Evolutionary conservation across 768 basidiomycete species (phyloP), one percentile per base, ranked within the genome.

Genomic region (Pleurotus tuoliensis): DNA sequence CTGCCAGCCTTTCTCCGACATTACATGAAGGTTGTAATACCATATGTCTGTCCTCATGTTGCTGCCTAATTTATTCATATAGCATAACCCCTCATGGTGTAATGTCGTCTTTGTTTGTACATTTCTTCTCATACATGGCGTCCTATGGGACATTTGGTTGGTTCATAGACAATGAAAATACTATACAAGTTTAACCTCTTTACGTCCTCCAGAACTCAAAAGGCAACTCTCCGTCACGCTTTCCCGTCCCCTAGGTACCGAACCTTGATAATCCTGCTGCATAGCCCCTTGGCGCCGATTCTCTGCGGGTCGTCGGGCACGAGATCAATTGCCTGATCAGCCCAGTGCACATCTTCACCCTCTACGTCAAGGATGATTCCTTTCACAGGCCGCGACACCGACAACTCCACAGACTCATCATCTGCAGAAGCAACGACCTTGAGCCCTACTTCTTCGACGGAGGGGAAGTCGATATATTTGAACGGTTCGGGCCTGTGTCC

Each of bases 271-370:
- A 73, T 65, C 62, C 92, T 81, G 12, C 87, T 86, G 30, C 81
- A 75, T 61, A 95, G 71, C 2, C 92, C 92, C 34, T 74, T 65
- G 4, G 84, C 90, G 43, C 67, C 69, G 51, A 97, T 68, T 0
- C 77, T 78, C 70, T 93, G 91, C 47, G 82, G 80, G 70, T 98
- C 94, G 41, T 82, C 87, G 7, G 95, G 94, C 52, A 91, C 83
- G 39, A 98, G 77, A 71, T 98, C 95, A 63, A 97, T 83, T 3
- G 86, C 92, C 67, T 98, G 93, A 74, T 98, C 93, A 59, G 83
- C 82, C 88, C 92, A 95, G 64, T 78, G 78, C 20, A 83, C 84
- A 52, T 86, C 84, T 4, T 77, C 78, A n/a, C 86, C 89, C 25
- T 85, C 83, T 24, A 82, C 84, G 62, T 92, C 89, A 46, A 98